phyloP scores from a whole-genome alignment of 495 filamentous ascomycete genomes.

The Rostrohypoxylon terebratum region DNA sequence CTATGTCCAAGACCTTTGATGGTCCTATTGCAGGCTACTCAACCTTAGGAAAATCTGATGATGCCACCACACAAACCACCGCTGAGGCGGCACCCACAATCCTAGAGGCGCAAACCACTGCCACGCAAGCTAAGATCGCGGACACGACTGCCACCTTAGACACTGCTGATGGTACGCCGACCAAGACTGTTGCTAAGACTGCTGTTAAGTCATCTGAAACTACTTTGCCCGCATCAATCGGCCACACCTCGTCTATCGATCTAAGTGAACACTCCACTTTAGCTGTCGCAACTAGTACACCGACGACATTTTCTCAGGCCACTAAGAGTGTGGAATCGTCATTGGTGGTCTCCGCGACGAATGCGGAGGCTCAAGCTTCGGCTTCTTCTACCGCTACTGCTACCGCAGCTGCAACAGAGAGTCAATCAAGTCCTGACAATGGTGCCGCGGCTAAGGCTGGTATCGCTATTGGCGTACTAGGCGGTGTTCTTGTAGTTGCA shows the following conservation, averaged over 20 bases:
- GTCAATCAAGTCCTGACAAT: constrained; percentile 52
- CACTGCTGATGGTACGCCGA: constrained; percentile 24
- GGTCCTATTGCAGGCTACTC: constrained; percentile 68
- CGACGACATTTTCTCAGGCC: constrained; percentile 38
- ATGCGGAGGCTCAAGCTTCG: constrained; percentile 36
- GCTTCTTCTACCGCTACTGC: constrained; percentile 42
- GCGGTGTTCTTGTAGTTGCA: constrained; percentile 69
- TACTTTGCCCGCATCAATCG: constrained; percentile 25
- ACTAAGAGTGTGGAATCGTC: constrained; percentile 46
- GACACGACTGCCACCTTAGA: constrained; percentile 14
- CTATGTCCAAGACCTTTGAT: constrained; percentile 65
- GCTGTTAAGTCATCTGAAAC: constrained; percentile 2
- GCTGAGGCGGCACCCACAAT: constrained; percentile 14
- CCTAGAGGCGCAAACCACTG: constrained; percentile 37
- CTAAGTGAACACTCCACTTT: constrained; percentile 21
- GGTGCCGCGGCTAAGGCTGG: constrained; percentile 82
- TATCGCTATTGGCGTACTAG: constrained; percentile 80
- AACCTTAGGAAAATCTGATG: constrained; percentile 53
- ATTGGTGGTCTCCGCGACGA: constrained; percentile 29
- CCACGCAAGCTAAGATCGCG: constrained; percentile 27
- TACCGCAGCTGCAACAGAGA: constrained; percentile 45
- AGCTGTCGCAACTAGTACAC: constrained; percentile 33
- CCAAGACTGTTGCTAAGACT: constrained; percentile 9
- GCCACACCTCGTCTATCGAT: constrained; percentile 22
- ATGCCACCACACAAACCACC: constrained; percentile 35